phyloP scores from a whole-genome alignment of 2,329 filamentous ascomycete genomes.

The Aspergillus sp. region DNA sequence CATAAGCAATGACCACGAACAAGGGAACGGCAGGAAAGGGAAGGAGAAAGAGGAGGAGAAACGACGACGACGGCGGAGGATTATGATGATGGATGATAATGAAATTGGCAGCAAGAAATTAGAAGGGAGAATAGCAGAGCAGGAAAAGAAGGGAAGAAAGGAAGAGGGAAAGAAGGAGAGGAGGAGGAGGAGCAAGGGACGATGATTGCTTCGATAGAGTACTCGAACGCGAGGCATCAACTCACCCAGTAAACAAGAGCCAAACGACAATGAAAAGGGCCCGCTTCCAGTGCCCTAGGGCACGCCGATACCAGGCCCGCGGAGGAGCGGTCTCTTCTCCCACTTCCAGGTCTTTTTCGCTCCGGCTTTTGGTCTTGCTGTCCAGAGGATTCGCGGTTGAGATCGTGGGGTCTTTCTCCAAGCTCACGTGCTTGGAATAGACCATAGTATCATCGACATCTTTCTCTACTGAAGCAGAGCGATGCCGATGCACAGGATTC shows the following conservation, averaged over 20 bases:
- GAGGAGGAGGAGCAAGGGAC: too few species aligned
- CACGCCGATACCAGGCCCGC: conserved; percentile 17
- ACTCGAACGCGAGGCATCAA: conserved; percentile 7
- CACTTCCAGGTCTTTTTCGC: conserved; percentile 33
- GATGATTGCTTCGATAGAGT: too few species aligned
- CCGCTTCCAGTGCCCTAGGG: conserved; percentile 19
- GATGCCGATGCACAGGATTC: conserved; percentile 29
- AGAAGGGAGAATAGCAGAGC: too few species aligned
- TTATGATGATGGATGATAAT: too few species aligned
- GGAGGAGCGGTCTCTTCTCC: conserved; percentile 24
- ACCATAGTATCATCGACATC: conserved; percentile 37
- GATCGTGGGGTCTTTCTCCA: conserved; percentile 31
- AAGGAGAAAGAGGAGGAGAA: too few species aligned
- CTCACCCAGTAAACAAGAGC: conserved; percentile 46
- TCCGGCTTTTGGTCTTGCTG: conserved; percentile 22
- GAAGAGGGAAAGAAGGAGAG: too few species aligned
- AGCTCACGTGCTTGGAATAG: conserved; percentile 38
- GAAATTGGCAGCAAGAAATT: too few species aligned
- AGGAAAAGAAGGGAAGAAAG: too few species aligned
- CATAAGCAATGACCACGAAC: conserved; percentile 3
- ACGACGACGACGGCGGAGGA: too few species aligned
- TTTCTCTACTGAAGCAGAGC: conserved; percentile 28
- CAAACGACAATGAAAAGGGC: conserved; percentile 40
- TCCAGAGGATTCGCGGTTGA: conserved; percentile 31
- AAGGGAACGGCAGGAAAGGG: too few species aligned